These are phyloP conservation scores for Heliocybe sulcata DNA, from an alignment of 1,284 basidiomycete species.

Conservation along the genomic window DNA sequence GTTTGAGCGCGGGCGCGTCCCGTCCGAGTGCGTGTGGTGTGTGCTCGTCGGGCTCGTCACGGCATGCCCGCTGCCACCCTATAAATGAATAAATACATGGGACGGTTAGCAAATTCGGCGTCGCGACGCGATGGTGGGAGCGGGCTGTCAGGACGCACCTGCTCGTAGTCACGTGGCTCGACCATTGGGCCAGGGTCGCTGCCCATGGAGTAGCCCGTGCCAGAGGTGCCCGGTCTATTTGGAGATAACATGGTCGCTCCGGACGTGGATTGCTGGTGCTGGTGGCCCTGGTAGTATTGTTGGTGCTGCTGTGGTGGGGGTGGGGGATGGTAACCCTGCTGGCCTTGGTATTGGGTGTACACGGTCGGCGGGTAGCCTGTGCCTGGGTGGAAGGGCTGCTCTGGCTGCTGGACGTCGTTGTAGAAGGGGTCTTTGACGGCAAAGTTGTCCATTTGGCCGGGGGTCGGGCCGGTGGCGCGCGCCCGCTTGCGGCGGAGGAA, in stretches of 20 bases:
- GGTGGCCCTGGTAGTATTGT: not conserved
- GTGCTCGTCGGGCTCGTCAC: not conserved
- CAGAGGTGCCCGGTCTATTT: not conserved
- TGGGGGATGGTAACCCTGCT: not conserved
- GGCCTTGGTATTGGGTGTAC: not conserved
- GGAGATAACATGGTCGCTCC: no score
- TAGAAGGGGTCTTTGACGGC: not conserved
- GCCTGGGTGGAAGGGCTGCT: not conserved
- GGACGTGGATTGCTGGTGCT: not conserved
- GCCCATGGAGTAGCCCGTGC: not conserved
- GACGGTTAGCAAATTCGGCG: not conserved
- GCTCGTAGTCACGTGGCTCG: not conserved
- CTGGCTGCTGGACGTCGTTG: not conserved
- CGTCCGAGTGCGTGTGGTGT: not conserved
- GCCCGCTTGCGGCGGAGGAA: not conserved
- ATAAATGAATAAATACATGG: not conserved
- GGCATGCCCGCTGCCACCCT: not conserved
- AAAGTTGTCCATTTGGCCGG: not conserved
- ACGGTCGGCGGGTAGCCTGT: not conserved
- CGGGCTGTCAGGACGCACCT: not conserved
- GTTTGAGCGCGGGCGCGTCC: not conserved
- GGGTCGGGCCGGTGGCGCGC: not conserved
- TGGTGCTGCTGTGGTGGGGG: no score
- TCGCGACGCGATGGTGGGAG: not conserved
- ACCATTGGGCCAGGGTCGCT: not conserved